A percentile compares a stretch with the other conserved stretches of the same genome.
phyloP scores from a whole-genome alignment of 148 eudicot genomes.

The Cornus suecica region DNA sequence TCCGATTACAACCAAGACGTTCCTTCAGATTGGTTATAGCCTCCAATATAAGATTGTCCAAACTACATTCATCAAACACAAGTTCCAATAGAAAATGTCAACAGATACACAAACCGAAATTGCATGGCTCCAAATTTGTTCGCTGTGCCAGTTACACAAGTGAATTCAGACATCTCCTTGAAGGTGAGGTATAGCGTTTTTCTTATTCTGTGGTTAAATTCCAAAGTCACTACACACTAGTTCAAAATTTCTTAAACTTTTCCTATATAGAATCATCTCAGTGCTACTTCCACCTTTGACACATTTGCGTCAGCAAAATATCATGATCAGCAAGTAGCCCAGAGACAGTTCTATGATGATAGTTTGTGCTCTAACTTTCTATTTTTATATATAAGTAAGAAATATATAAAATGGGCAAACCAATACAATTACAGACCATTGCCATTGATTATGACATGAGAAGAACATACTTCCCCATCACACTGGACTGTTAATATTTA shows the following conservation, averaged over 20 bases:
- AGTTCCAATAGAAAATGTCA: slow-evolving; percentile 5
- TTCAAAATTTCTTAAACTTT: background rate
- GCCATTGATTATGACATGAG: background rate
- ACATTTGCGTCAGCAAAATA: too few species aligned
- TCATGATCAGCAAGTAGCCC: too few species aligned
- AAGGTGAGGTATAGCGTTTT: background rate
- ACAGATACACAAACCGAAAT: background rate
- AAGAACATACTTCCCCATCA: background rate
- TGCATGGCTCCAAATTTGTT: background rate
- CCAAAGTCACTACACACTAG: background rate
- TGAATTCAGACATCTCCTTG: background rate
- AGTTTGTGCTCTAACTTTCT: too few species aligned
- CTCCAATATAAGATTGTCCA: slow-evolving; percentile 73
- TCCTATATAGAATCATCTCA: background rate
- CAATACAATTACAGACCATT: background rate
- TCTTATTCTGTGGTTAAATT: too few species aligned
- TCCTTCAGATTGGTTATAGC: slow-evolving; percentile 61
- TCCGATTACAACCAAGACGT: slow-evolving; percentile 68
- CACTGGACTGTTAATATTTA: background rate
- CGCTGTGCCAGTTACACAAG: background rate
- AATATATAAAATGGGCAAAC: background rate
- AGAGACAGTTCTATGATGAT: too few species aligned
- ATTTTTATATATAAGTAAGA: too few species aligned
- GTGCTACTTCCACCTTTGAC: background rate
- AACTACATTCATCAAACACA: slow-evolving; percentile 33